Evolutionary conservation across 495 filamentous ascomycete genomes (phyloP), one percentile per base, ranked within the genome.

Genomic region (Aspergillus funiculosus): DNA sequence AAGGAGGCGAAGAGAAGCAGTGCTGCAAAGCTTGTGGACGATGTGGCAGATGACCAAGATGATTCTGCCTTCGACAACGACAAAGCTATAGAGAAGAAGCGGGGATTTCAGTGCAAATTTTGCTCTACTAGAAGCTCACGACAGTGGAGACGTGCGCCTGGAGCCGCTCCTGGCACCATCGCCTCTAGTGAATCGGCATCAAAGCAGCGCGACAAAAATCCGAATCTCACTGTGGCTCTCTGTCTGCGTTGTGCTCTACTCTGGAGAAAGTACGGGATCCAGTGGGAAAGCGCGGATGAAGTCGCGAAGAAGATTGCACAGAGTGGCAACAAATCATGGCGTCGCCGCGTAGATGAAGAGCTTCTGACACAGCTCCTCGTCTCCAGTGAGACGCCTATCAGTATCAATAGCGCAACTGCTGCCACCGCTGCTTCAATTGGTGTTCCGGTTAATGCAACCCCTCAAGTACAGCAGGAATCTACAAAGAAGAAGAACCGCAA

Each of bases 211-310:
- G 88, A 94, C 44, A 94, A 94, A 56, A 77, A 77, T 3, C 70
- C 72, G n/a, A 77, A 81, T 56, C 79, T 89, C 14, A 79, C 89
- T 10, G 79, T 89, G 26, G 87, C 91, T 1, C 78, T 99, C 5
- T 99, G 92, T 62, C 72, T 86, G 42, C 81, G 90, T 5, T 99
- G 92, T 65, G 89, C 88, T 14, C 77, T 87, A 34, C 69, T 97
- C 22, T 99, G 92, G 92, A 79, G 92, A 24, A 85, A 90, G 46
- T 97, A 97, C 57, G 89, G 83, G 7, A 89, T 99, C 44, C 87
- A 92, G 48, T 99, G 88, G 80, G 92, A 97, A 59, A 86, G 94
- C 52, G 74, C 86, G n/a, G 92, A 97, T 43, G 92, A 97, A 51
- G 75, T 95, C 25, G 82, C 83, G 17, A 95, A 92, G 72, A 92